Evolutionary conservation across 495 filamentous ascomycete species (phyloP).

Genomic region (Aspergillus ellipticus): DNA sequence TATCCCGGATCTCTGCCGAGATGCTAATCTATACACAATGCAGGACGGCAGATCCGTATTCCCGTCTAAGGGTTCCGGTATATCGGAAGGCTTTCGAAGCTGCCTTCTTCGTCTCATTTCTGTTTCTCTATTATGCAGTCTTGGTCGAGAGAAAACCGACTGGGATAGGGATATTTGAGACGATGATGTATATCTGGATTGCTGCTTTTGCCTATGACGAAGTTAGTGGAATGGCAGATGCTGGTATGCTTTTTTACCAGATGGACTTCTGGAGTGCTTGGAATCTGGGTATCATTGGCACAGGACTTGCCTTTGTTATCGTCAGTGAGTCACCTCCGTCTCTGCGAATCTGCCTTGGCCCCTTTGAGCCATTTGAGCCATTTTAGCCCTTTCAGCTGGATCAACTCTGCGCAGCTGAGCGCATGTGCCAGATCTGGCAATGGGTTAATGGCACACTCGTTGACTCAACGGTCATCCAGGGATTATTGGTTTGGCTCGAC

Average conservation of each 20-base stretch:
- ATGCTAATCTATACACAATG: not conserved
- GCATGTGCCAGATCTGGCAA: too few relatives aligned
- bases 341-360: constrained; percentile 16
- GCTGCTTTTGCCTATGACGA: constrained; percentile 87
- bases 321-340: constrained; percentile 54
- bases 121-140: constrained; percentile 81
- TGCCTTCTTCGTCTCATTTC: constrained; percentile 76
- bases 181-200: constrained; percentile 63
- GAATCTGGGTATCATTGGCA: constrained; percentile 82
- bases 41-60: constrained; percentile 74
- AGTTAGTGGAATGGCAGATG: constrained; percentile 75
- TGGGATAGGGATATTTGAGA: constrained; percentile 48
- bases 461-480: constrained; percentile 40
- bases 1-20: too few relatives aligned
- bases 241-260: constrained; percentile 76
- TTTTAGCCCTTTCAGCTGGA: constrained; percentile 10
- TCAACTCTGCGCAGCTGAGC: not conserved
- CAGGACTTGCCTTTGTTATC: constrained; percentile 69
- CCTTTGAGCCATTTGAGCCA: constrained; percentile 7
- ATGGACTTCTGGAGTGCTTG: constrained; percentile 89
- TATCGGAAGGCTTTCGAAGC: constrained; percentile 91
- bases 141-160: constrained; percentile 58
- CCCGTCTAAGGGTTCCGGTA: constrained; percentile 80
- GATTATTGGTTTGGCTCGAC: constrained; percentile 64
- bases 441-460: not conserved